These are phyloP conservation scores for Malus orientalis DNA, from an alignment of 306 rosid genomes.

Conservation along the genomic window DNA sequence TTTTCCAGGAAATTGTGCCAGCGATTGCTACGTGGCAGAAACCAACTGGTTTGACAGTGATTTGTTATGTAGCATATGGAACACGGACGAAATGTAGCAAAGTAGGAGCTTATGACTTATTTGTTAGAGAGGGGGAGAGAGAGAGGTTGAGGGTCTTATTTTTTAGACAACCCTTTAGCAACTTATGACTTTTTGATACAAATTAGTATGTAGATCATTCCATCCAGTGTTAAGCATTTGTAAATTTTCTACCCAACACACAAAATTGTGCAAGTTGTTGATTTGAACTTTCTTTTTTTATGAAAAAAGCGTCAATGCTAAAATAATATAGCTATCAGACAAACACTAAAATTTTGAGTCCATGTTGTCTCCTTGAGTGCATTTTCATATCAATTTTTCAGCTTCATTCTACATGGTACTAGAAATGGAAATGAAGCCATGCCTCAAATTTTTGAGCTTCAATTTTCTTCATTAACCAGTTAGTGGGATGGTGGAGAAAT, in stretches of 20 bases:
- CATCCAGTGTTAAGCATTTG: background rate
- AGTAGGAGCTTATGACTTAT: constrained; percentile 1
- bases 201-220: background rate
- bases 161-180: constrained; percentile 7
- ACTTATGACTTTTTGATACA: background rate
- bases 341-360: background rate
- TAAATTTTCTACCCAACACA: background rate
- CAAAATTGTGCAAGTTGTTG: background rate
- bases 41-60: constrained; percentile 38
- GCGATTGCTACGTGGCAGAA: constrained; percentile 29
- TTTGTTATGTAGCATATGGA: constrained; percentile 29
- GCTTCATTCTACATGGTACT: background rate
- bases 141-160: constrained; percentile 12
- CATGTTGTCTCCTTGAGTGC: background rate
- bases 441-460: background rate
- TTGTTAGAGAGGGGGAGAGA: background rate
- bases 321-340: too few species aligned
- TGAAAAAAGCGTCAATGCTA: background rate
- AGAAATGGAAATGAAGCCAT: background rate
- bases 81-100: constrained; percentile 45
- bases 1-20: constrained; percentile 17
- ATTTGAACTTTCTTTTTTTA: background rate
- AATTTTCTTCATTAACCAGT: background rate
- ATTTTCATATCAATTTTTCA: background rate
- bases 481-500: constrained; percentile 12